Base-by-base conservation (phyloP, 1,284 basidiomycete genomes). In the Porogramme epimiltina region DNA sequence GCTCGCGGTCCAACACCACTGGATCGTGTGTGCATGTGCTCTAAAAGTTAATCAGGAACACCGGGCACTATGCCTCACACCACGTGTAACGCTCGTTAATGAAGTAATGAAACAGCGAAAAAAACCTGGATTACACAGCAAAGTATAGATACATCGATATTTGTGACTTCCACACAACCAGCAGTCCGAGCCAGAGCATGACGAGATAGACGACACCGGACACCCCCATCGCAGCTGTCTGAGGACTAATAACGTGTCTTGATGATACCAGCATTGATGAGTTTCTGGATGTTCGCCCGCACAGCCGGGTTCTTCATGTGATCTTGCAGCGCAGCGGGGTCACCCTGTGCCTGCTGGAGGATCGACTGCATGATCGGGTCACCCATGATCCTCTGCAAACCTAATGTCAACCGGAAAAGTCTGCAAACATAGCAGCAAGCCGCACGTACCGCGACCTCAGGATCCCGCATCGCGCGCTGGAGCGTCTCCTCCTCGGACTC, bases 241-340 rank as follows among this genome's bases (percentile, higher is more conserved):
- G 24, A 22, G 25, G 45, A 10, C 26, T 44, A 55, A 78, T 73
- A 89, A 64, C 87, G 76, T 38, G 87, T 89, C 69, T 77, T 81
- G 75, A 97, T 95, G 67, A 98, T 93, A 52, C 95, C 95, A 23
- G 94, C 93, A 58, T 93, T 94, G 67, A 97, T 80, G 41, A 99
- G 80, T 75, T 98, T 98, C 74, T 91, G 83, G 59, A 97, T 91
- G 77, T 97, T 97, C 55, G 81, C 73, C 47, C 84, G 79, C 41
- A 97, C 87, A 51, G 81, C 77, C 8, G 93, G 91, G 68, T 96
- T 98, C 84, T 95, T 94, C 91, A 99, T 93, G 74, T 99, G 96
- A 61, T 98, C 93, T 72, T 94, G 91, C 55, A 99, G 75, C 16
- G 95, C 93, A 26, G 83, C 78, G 2, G 97, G 96, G 72, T 98